These are phyloP conservation scores for Nothophaeocryptopus gaeumannii DNA, from an alignment of 2,329 filamentous ascomycete genomes.

Conservation along the genomic window DNA sequence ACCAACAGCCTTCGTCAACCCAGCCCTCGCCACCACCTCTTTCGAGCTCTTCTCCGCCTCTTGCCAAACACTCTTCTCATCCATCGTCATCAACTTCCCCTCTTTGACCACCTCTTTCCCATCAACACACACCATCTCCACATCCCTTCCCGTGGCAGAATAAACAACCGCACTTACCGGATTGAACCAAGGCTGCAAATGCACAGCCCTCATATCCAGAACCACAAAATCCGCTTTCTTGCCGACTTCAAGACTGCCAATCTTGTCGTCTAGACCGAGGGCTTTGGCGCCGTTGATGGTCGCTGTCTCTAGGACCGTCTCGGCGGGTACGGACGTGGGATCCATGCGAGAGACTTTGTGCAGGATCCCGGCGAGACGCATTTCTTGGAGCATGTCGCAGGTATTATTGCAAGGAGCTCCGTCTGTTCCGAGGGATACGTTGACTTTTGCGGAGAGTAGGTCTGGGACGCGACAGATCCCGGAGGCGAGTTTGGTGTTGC, in stretches of 20 bases:
- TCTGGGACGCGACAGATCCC: constrained; percentile 50
- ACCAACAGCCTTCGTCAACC: constrained; percentile 37
- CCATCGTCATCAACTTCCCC: constrained; percentile 39
- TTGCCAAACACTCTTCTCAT: constrained; percentile 41
- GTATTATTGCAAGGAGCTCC: constrained; percentile 54
- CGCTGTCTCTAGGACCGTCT: constrained; percentile 51
- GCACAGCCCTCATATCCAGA: constrained; percentile 28
- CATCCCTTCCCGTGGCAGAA: constrained; percentile 44
- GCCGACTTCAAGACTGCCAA: constrained; percentile 44
- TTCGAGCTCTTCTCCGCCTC: constrained; percentile 37
- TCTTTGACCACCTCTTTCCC: constrained; percentile 30
- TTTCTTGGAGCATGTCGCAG: constrained; percentile 54
- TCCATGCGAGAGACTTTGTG: constrained; percentile 47
- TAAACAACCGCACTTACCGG: constrained; percentile 47
- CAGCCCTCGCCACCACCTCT: constrained; percentile 41
- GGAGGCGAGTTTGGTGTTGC: constrained; percentile 53
- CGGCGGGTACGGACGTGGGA: constrained; percentile 44
- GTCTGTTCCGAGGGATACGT: constrained; percentile 52
- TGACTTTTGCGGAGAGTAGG: constrained; percentile 44
- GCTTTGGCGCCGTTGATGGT: constrained; percentile 53
- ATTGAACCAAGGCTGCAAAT: constrained; percentile 24
- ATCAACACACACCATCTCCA: constrained; percentile 46
- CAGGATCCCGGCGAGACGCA: constrained; percentile 51
- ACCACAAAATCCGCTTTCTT: constrained; percentile 47
- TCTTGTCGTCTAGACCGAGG: constrained; percentile 39